Base-by-base conservation (phyloP, 1,284 basidiomycete species). In the Rhizopogon parksii region DNA sequence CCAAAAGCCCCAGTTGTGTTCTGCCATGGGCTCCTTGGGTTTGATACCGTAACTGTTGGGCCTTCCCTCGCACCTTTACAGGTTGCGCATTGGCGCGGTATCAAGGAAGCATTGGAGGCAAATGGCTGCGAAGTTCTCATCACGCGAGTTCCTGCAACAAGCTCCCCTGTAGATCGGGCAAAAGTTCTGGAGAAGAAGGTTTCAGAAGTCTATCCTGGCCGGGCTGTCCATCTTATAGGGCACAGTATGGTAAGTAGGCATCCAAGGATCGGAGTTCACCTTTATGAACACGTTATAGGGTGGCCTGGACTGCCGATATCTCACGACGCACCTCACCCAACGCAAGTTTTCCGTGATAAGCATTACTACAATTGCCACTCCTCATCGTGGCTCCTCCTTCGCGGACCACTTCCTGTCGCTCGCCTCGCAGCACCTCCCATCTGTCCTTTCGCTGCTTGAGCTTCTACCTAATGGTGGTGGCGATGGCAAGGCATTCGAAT, bases 61-160 rank as follows among this genome's bases (percentile, higher is more conserved):
- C 82, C 80, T 2, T 69, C 82, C 14, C 83, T 92, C 52, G 84
- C 88, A 8, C 83, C 88, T 3, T 62, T 97, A 24, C 83, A 93
- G 61, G 90, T 98, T 43, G 79, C 85, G 4, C 93, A 98, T 66
- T 98, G 95, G 95, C 80, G 94, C 36, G 95, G 95, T 2, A 94
- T 97, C 57, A 86, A 87, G 60, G 91, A 96, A 63, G 91, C 88
- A 6, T 76, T 98, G 7, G 85, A 95, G 62, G 78, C 85, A 24
- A 91, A 88, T 61, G 94, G 91, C 14, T 80, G 80, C n/a, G 88
- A 97, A 64, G 90, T 96, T 30, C 77, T 97, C 59, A 89, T 96
- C 58, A 91, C 91, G 0, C 82, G 91, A 27, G 94, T 97, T 0
- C 93, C 95, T 0, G 93, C 94, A 0, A 95, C 91, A 1, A 88